Base-by-base conservation (phyloP, 306 rosid species). In the Neltuma alba region DNA sequence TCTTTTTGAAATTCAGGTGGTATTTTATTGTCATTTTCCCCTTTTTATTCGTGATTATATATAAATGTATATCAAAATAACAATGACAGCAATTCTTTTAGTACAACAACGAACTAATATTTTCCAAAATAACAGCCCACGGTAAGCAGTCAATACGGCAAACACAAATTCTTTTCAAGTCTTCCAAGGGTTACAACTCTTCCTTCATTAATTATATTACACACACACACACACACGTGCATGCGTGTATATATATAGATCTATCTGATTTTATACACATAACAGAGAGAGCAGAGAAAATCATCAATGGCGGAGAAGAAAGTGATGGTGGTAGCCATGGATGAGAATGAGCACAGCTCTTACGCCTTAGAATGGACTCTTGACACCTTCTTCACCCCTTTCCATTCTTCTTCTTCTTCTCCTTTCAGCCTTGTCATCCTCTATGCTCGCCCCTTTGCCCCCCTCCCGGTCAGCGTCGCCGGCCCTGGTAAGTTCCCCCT, bases 311-410 rank as follows among this genome's bases (percentile, higher is more conserved):
- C 45, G 31, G 82, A 82, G 16, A 85, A 74, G 67, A 28, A 28
- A 74, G 81, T 78, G 18, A 82, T 79, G 83, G 76, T 85, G 72
- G 57, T 81, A 2, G 88, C 80, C 8, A 70, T 78, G 52, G 85
- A 85, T 73, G 76, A 52, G 25, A 70, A 73, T 34, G 85, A 81
- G 20, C 79, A 82, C 70, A 88, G 89, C 72, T 50, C 66, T 4
- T 79, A 86, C 74, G 89, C 89, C 6, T 70, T 88, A 41, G 84
- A 84, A 28, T 88, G 92, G 92, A 80, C 84, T 36, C 75, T 88
- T 6, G 83, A 79, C 7, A 87, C 68, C 58, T 85, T 86, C 83
- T 84, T 88, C 83, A 54, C 38, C 23, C 86, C 83, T n/a, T 55
- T 66, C 33, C 52, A 76, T 14, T 58, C 83, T 15, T 50, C 82